phyloP scores from a whole-genome alignment of 495 filamentous ascomycete genomes.

The Halenospora varia region DNA sequence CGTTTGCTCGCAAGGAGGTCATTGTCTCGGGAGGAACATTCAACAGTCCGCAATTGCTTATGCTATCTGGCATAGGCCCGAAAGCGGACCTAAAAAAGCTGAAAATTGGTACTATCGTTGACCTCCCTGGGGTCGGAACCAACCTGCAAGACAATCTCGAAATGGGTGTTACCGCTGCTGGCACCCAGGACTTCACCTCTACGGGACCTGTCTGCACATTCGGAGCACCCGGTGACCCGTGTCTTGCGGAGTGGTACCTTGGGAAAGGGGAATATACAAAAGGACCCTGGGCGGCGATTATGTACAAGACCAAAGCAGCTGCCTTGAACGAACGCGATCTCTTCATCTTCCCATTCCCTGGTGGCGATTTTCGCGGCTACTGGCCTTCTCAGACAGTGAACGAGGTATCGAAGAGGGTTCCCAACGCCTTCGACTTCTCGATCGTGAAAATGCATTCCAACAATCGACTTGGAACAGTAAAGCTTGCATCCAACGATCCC shows the following conservation, averaged over 20 bases:
- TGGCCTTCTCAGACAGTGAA: slow-evolving; percentile 25
- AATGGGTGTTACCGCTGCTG: slow-evolving; percentile 30
- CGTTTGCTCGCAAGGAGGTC: no score
- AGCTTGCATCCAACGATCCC: slow-evolving; percentile 45
- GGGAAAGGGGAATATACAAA: slow-evolving; percentile 43
- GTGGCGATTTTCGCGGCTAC: slow-evolving; percentile 44
- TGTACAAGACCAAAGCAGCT: slow-evolving; percentile 39
- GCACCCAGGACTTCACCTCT: slow-evolving; percentile 26
- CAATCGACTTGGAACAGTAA: slow-evolving; percentile 49
- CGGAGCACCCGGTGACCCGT: slow-evolving; percentile 39
- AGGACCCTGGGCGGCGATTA: slow-evolving; percentile 40
- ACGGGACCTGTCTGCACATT: slow-evolving; percentile 37
- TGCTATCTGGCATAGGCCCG: slow-evolving; percentile 59
- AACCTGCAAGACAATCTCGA: slow-evolving; percentile 65
- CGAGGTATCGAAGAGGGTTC: slow-evolving; percentile 35
- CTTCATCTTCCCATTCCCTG: slow-evolving; percentile 47
- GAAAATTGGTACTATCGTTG: slow-evolving; percentile 44
- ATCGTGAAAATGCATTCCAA: slow-evolving; percentile 46
- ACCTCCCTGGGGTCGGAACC: slow-evolving; percentile 56
- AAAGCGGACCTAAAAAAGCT: slow-evolving; percentile 39
- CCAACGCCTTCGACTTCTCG: slow-evolving; percentile 50
- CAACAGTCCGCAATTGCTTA: slow-evolving; percentile 59
- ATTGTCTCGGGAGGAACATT: slow-evolving; percentile 58
- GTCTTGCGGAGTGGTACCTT: slow-evolving; percentile 42
- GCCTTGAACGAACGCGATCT: slow-evolving; percentile 39